phyloP scores from a whole-genome alignment of 139 green algal species.

The Mesotaenium endlicherianum region DNA sequence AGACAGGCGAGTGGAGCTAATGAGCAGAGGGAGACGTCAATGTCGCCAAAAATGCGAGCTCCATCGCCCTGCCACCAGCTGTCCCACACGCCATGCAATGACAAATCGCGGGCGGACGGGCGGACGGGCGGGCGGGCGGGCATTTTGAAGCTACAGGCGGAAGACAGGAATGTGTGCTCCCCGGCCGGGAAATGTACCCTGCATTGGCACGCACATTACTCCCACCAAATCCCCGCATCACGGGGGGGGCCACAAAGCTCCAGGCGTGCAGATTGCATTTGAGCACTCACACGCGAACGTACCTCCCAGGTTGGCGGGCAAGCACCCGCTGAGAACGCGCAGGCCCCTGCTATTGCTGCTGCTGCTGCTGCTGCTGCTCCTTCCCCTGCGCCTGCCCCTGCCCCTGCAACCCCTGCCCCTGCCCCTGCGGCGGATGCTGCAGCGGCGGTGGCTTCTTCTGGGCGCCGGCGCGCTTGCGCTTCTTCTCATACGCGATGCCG shows the following conservation, averaged over 20 bases:
- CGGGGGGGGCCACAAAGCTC: no score
- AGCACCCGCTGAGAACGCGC: neutral
- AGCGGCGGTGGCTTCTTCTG: neutral
- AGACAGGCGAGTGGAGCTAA: neutral
- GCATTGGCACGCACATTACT: no score
- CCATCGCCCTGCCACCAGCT: neutral
- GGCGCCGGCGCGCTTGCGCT: slow-evolving; percentile 15
- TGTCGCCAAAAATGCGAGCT: neutral
- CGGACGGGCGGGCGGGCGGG: no score
- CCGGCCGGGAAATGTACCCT: no score
- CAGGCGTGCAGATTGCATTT: no score
- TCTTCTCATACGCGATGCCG: slow-evolving; percentile 46
- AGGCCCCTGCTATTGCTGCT: neutral
- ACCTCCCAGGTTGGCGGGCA: neutral
- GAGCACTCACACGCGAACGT: neutral
- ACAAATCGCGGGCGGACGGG: no score
- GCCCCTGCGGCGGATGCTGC: neutral
- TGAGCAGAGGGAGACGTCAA: neutral
- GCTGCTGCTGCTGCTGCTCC: slow-evolving; percentile 1
- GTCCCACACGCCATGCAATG: no score
- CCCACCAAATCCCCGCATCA: no score
- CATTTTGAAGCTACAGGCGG: no score
- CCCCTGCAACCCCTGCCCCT: neutral
- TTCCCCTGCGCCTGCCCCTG: neutral
- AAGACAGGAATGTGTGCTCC: no score